Percentiles rank a stretch among this genome's conserved stretches.
phyloP scores from a whole-genome alignment of 75 land plant species.

The Picea glauca region DNA sequence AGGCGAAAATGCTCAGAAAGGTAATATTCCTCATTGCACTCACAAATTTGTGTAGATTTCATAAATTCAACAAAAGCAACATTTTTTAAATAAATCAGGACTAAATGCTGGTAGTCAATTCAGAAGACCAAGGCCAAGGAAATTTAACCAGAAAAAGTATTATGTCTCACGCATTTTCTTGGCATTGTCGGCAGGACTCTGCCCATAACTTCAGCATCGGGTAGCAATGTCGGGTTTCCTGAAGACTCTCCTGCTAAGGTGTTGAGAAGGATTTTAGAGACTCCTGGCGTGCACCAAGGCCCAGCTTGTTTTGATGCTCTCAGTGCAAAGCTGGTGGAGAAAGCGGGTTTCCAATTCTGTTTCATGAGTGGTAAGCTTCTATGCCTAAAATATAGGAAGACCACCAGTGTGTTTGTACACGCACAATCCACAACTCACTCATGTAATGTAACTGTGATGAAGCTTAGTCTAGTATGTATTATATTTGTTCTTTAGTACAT shows the following conservation, averaged over 20 bases:
- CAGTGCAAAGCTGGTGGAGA: conserved; percentile 90
- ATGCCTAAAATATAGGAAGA: not conserved
- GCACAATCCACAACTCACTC: no score
- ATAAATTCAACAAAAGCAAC: not conserved
- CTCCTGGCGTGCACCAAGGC: conserved; percentile 86
- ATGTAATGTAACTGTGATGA: no score
- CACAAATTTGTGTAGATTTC: no score
- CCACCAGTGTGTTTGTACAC: no score
- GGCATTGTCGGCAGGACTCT: not conserved
- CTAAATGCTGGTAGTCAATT: not conserved
- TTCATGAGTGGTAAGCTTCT: conserved; percentile 80
- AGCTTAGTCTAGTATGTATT: no score
- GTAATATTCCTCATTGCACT: not conserved
- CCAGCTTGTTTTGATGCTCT: conserved; percentile 97
- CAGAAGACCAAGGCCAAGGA: not conserved
- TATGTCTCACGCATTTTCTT: not conserved
- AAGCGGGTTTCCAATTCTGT: conserved; percentile 78
- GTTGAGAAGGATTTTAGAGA: conserved; percentile 56
- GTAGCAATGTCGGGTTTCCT: not conserved
- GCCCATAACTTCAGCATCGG: not conserved
- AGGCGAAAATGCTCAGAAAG: not conserved
- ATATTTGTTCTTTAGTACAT: no score
- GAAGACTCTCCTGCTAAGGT: conserved; percentile 36
- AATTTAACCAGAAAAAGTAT: not conserved
- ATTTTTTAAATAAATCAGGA: not conserved